phyloP scores from a whole-genome alignment of 2,329 filamentous ascomycete genomes.

The Periconia sp. region DNA sequence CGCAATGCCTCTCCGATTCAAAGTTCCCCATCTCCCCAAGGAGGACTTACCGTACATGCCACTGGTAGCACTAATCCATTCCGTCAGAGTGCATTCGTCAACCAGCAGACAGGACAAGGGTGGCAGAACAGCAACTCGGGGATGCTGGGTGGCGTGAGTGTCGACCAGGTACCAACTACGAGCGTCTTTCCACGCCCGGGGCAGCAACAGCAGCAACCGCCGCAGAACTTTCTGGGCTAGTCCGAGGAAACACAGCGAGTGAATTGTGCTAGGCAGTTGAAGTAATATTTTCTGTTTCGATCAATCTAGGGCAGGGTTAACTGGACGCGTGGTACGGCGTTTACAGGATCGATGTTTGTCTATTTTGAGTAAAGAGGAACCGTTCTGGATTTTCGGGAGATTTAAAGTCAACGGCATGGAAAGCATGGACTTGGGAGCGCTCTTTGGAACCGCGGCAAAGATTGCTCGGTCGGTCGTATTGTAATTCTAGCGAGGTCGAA shows the following conservation, averaged over 20 bases:
- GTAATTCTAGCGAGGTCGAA: not conserved
- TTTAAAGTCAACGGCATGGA: not conserved
- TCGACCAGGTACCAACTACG: conserved; percentile 77
- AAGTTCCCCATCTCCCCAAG: conserved; percentile 28
- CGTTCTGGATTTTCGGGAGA: not conserved
- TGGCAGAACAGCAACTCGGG: conserved; percentile 78
- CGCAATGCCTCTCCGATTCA: conserved; percentile 51
- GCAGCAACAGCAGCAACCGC: conserved; percentile 36
- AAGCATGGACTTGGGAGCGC: not conserved
- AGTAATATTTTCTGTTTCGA: not conserved
- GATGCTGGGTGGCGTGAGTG: conserved; percentile 72
- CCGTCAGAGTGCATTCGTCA: conserved; percentile 85
- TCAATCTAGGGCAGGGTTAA: not conserved
- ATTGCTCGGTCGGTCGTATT: not conserved
- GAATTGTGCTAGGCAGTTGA: not conserved
- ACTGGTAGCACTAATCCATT: conserved; percentile 95
- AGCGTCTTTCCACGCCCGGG: conserved; percentile 84
- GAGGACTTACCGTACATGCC: conserved; percentile 64
- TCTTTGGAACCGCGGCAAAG: not conserved
- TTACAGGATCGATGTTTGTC: not conserved
- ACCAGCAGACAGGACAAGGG: conserved; percentile 81
- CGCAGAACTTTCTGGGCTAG: conserved; percentile 33
- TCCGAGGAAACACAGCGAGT: not conserved
- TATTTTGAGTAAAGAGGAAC: not conserved
- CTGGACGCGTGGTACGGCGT: not conserved